A percentile compares a stretch with the other conserved stretches of the same genome.
phyloP scores from a whole-genome alignment of 768 basidiomycete genomes.

The Panaeolus papilionaceus region DNA sequence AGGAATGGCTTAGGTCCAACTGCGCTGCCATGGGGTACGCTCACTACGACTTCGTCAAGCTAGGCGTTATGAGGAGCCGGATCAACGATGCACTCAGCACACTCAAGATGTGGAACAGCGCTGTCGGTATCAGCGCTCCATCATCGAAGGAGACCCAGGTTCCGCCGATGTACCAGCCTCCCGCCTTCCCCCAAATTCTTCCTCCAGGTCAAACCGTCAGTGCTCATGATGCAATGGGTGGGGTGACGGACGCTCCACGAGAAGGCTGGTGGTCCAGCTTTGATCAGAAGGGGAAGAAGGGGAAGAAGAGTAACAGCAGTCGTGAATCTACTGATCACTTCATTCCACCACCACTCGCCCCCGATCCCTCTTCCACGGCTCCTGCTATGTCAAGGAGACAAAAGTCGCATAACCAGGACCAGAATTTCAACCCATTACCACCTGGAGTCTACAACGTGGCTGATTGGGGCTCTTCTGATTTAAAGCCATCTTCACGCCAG shows the following conservation, averaged over 20 bases:
- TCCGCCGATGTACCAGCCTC: background rate
- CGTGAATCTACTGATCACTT: background rate
- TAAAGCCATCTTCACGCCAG: background rate
- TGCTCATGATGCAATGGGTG: slow-evolving; percentile 29
- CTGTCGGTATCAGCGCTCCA: slow-evolving; percentile 12
- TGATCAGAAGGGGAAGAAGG: slow-evolving; percentile 19
- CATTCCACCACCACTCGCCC: background rate
- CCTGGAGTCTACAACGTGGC: slow-evolving; percentile 17
- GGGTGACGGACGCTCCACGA: slow-evolving; percentile 16
- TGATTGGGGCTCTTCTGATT: slow-evolving; percentile 12
- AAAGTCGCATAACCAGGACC: slow-evolving; percentile 6
- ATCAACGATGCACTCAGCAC: slow-evolving; percentile 60
- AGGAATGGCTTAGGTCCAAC: slow-evolving; percentile 59
- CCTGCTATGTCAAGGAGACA: background rate
- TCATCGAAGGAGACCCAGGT: background rate
- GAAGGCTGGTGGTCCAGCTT: slow-evolving; percentile 16
- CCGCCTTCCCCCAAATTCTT: background rate
- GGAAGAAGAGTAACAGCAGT: slow-evolving; percentile 6
- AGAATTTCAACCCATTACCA: slow-evolving; percentile 17
- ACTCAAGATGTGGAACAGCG: slow-evolving; percentile 35
- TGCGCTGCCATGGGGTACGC: slow-evolving; percentile 73
- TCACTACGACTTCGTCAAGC: slow-evolving; percentile 49
- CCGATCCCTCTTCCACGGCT: background rate
- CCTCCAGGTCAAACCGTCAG: slow-evolving; percentile 19
- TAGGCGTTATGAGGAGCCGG: slow-evolving; percentile 51